Evolutionary conservation across 805 yeast species (phyloP).

Genomic region (Candida pini): DNA sequence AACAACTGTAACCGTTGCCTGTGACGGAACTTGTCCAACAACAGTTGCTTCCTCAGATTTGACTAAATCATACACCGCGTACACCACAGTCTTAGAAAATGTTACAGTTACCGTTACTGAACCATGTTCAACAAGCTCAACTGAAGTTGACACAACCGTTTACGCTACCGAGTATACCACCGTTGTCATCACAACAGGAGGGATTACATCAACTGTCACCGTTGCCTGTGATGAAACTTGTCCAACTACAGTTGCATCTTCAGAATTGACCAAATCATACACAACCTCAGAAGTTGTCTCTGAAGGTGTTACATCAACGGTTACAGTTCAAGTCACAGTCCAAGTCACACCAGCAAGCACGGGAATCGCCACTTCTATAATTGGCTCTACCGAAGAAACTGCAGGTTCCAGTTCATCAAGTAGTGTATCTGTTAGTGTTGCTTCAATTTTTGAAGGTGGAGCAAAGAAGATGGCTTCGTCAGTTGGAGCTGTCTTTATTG

Average conservation of each 20-base stretch:
- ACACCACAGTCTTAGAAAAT: too few species aligned
- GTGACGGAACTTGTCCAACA: too few species aligned
- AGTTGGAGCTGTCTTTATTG: neutral
- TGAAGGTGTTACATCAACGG: conserved; percentile 5
- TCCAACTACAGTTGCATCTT: conserved; percentile 4
- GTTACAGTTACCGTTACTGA: neutral
- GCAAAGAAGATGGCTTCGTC: neutral
- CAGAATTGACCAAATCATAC: conserved; percentile 8
- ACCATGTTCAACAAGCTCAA: neutral
- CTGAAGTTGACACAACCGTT: conserved; percentile 1
- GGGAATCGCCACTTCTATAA: neutral
- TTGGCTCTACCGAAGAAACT: neutral
- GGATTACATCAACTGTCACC: conserved; percentile 6
- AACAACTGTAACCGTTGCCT: too few species aligned
- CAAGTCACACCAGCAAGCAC: too few species aligned
- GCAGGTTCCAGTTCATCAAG: neutral
- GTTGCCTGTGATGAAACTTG: conserved; percentile 2
- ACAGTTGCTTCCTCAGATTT: too few species aligned
- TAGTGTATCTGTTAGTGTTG: neutral
- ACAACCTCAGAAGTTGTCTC: conserved; percentile 6
- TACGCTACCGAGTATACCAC: conserved; percentile 1
- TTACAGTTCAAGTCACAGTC: conserved; percentile 11
- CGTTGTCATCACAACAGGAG: conserved; percentile 1
- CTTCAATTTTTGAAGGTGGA: neutral
- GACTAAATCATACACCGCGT: too few species aligned